phyloP scores from a whole-genome alignment of 1,284 basidiomycete species.

The Moniliophthora roreri region DNA sequence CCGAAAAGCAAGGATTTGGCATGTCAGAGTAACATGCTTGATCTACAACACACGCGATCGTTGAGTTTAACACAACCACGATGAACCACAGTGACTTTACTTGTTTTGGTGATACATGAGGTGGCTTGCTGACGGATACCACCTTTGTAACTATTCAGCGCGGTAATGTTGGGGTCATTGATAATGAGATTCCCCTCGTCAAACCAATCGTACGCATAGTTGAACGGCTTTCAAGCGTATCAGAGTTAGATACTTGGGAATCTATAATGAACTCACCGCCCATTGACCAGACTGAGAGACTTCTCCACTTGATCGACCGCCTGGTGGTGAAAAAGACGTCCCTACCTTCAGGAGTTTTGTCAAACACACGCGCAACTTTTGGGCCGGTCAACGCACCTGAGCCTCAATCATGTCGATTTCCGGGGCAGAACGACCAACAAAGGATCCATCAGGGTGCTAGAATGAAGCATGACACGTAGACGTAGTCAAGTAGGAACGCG shows the following conservation, averaged over 20 bases:
- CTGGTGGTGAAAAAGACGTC: background rate
- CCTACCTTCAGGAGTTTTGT: background rate
- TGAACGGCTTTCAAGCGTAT: too few species aligned
- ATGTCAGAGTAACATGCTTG: background rate
- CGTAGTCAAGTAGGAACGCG: too few species aligned
- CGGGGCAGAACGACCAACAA: constrained; percentile 75
- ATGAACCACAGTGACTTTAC: background rate
- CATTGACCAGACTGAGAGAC: constrained; percentile 66
- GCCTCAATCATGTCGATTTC: constrained; percentile 88
- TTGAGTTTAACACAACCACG: background rate
- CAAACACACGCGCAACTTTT: background rate
- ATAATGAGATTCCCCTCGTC: background rate
- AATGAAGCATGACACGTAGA: too few species aligned
- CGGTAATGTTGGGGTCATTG: background rate
- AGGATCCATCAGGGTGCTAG: constrained; percentile 50
- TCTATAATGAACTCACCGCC: too few species aligned
- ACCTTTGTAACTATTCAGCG: background rate
- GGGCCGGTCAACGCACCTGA: constrained; percentile 42
- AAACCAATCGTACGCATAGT: constrained; percentile 1
- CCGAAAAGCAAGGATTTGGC: background rate
- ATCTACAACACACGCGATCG: background rate
- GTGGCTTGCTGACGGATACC: background rate
- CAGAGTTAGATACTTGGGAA: too few species aligned
- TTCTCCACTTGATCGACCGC: constrained; percentile 28
- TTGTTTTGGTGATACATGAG: background rate